Conservation (phyloP, 73 alveolate species). For the Uronychia binucleata region DNA sequence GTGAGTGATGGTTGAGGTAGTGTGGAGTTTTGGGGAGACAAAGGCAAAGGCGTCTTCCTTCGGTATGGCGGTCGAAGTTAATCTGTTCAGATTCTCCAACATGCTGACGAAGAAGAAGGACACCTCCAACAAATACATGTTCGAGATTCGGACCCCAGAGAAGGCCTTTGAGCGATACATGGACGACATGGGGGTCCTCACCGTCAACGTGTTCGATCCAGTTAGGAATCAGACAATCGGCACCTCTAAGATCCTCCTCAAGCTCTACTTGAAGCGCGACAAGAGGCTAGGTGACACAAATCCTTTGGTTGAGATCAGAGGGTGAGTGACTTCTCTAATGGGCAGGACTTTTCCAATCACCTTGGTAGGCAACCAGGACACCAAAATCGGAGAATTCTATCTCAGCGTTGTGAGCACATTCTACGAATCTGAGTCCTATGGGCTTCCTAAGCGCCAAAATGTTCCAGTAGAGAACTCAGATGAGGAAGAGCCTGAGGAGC, state of each 20-base stretch:
- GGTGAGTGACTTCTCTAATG: slow-evolving; percentile 6
- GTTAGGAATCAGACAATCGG: slow-evolving; percentile 36
- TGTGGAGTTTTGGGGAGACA: slow-evolving; percentile 59
- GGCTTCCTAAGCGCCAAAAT: neutral
- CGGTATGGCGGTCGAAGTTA: slow-evolving; percentile 10
- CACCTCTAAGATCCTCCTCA: slow-evolving; percentile 46
- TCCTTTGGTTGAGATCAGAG: slow-evolving; percentile 53
- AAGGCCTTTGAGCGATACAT: slow-evolving; percentile 49
- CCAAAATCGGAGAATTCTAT: slow-evolving; percentile 41
- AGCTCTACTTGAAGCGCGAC: slow-evolving; percentile 43
- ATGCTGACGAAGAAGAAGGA: slow-evolving; percentile 24
- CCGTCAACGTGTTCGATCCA: slow-evolving; percentile 36
- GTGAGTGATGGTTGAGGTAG: slow-evolving; percentile 18
- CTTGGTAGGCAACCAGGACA: slow-evolving; percentile 26
- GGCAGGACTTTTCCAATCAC: slow-evolving; percentile 35
- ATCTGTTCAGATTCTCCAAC: slow-evolving; percentile 29
- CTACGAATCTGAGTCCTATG: neutral
- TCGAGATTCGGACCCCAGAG: slow-evolving; percentile 43
- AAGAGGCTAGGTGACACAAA: slow-evolving; percentile 23
- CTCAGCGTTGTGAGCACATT: slow-evolving; percentile 27
- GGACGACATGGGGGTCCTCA: slow-evolving; percentile 62
- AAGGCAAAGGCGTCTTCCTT: slow-evolving; percentile 25
- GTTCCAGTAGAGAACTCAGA: neutral
- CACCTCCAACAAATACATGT: slow-evolving; percentile 36
- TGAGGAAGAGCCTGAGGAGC: neutral